These are phyloP conservation scores for Geopyxis carbonaria DNA, from an alignment of 495 filamentous ascomycete species.

Conservation along the genomic window DNA sequence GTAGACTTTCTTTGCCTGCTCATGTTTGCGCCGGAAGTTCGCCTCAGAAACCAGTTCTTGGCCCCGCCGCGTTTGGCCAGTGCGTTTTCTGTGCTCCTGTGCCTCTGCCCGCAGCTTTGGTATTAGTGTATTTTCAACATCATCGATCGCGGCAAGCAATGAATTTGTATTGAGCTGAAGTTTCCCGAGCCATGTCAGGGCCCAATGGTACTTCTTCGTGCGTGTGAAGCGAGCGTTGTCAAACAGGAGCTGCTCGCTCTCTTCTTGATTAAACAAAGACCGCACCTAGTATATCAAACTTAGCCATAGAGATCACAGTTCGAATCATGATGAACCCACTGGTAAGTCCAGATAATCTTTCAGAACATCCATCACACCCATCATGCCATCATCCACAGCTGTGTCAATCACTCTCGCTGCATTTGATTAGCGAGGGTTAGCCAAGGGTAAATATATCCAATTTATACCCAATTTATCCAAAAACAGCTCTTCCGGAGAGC, in stretches of 20 bases:
- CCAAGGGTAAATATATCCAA: too few relatives aligned
- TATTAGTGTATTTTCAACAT: slow-evolving; percentile 6
- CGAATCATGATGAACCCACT: too few relatives aligned
- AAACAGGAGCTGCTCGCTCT: slow-evolving; percentile 8
- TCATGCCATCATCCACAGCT: slow-evolving; percentile 11
- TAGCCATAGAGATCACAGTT: slow-evolving; percentile 1
- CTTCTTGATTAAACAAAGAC: slow-evolving; percentile 3
- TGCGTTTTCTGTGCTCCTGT: slow-evolving; percentile 2
- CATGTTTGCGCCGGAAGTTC: background rate
- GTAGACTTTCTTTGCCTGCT: background rate
- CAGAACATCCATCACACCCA: slow-evolving; percentile 1
- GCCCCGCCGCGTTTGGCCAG: background rate
- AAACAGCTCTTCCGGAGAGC: slow-evolving; percentile 9
- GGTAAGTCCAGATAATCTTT: slow-evolving; percentile 6
- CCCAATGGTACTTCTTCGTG: slow-evolving; percentile 13
- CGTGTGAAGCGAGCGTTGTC: slow-evolving; percentile 8
- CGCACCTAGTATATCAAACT: background rate
- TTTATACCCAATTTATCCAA: slow-evolving; percentile 6
- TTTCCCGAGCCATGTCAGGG: slow-evolving; percentile 11
- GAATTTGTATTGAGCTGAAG: too few relatives aligned
- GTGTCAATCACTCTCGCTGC: slow-evolving; percentile 8
- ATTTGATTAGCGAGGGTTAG: background rate
- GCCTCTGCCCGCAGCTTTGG: slow-evolving; percentile 4
- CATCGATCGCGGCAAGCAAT: too few relatives aligned
- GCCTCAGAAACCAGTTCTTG: slow-evolving; percentile 3